Percentiles rank a stretch among this genome's conserved stretches.
Conservation (phyloP, 2,329 filamentous ascomycete species). For the Aulographum hederae region DNA sequence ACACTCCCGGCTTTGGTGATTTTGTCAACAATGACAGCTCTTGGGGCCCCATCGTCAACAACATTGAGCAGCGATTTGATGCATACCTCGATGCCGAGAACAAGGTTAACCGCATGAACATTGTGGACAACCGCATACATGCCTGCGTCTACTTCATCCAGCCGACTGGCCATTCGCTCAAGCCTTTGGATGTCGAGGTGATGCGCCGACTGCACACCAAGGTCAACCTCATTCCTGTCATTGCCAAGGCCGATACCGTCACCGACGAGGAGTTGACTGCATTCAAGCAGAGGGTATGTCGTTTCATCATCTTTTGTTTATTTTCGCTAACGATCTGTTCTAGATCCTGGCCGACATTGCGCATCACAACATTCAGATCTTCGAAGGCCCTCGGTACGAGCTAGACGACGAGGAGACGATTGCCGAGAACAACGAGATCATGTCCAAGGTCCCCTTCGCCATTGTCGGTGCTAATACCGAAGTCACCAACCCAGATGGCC, state of each 20-base stretch:
- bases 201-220: constrained; percentile 99
- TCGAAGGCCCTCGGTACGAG: constrained; percentile 95
- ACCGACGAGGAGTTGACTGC: constrained; percentile 88
- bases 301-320: not conserved
- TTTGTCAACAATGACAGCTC: constrained; percentile 99
- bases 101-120: constrained; percentile 99
- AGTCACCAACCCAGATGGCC: constrained; percentile 77
- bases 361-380: constrained; percentile 95
- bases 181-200: constrained; percentile 96
- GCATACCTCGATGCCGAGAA: constrained; percentile 98
- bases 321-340: constrained; percentile 1
- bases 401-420: constrained; percentile 99
- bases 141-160: constrained; percentile 99
- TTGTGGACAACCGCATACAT: constrained; percentile 97
- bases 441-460: constrained; percentile 98
- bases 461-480: constrained; percentile 95
- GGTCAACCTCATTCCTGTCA: constrained; percentile 98
- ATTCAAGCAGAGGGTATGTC: constrained; percentile 89
- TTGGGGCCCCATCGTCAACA: constrained; percentile 97
- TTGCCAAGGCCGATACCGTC: constrained; percentile 94
- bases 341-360: constrained; percentile 95
- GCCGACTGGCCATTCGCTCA: constrained; percentile 92
- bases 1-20: constrained; percentile 95
- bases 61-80: constrained; percentile 98
- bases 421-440: constrained; percentile 98